These are phyloP conservation scores for Ustilago trichophora DNA, from an alignment of 1,284 basidiomycete species.

Conservation along the genomic window DNA sequence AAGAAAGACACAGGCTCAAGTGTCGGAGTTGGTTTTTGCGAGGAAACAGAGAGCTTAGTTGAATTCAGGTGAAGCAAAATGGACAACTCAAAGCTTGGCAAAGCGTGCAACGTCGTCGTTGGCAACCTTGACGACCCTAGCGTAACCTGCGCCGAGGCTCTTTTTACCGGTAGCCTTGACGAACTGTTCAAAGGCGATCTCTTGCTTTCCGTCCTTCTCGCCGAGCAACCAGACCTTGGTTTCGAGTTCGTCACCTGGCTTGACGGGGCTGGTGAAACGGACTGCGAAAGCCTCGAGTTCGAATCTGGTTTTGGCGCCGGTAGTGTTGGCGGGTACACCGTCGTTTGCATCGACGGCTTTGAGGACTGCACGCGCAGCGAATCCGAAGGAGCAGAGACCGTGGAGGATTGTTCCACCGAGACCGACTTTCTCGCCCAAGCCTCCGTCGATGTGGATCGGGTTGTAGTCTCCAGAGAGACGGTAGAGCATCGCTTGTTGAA, in stretches of 20 bases:
- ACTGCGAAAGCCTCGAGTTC: constrained; percentile 45
- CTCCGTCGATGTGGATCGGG: constrained; percentile 58
- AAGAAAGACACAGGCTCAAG: not conserved
- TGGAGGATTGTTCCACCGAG: constrained; percentile 59
- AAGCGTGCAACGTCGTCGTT: constrained; percentile 24
- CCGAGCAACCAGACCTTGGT: constrained; percentile 57
- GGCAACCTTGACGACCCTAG: constrained; percentile 31
- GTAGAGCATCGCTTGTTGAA: constrained; percentile 56
- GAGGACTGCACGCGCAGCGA: constrained; percentile 56
- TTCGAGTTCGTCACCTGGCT: constrained; percentile 52
- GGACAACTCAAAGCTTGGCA: constrained; percentile 30
- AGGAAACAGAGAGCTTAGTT: no score
- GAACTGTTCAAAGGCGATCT: constrained; percentile 57
- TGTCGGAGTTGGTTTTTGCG: no score
- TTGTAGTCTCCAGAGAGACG: constrained; percentile 58
- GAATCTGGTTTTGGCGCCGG: constrained; percentile 9
- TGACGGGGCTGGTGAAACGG: constrained; percentile 60
- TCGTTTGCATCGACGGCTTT: constrained; percentile 42
- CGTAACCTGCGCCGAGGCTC: constrained; percentile 54
- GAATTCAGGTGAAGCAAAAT: no score
- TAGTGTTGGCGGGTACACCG: constrained; percentile 35
- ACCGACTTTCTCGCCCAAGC: constrained; percentile 49
- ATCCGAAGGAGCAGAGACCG: constrained; percentile 59
- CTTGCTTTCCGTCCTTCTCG: constrained; percentile 37
- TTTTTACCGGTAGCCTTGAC: constrained; percentile 53